phyloP scores from a whole-genome alignment of 345 rosid genomes.

The Balakata baccata region DNA sequence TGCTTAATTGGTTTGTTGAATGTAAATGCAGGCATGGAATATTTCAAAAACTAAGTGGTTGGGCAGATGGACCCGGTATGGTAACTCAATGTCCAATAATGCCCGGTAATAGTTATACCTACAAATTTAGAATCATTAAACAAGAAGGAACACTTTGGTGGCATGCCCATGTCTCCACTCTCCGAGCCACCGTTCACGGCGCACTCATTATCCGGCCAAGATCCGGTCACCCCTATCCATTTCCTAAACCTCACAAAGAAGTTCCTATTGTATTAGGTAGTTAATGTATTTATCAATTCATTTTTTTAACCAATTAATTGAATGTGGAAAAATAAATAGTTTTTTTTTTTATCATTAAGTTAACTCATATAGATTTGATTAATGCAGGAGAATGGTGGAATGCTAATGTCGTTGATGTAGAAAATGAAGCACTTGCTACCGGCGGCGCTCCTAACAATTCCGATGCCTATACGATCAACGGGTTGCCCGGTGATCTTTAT shows the following conservation, averaged over 20 bases:
- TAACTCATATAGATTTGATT: not conserved
- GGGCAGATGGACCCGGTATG: conserved; percentile 90
- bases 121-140: conserved; percentile 50
- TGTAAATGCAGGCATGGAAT: conserved; percentile 66
- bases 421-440: conserved; percentile 45
- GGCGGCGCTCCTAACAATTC: conserved; percentile 62
- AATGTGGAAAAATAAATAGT: too few species aligned
- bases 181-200: conserved; percentile 85
- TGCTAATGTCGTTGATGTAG: conserved; percentile 60
- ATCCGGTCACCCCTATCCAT: conserved; percentile 60
- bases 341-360: too few species aligned
- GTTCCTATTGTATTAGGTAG: conserved; percentile 73
- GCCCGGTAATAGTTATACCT: conserved; percentile 59
- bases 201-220: conserved; percentile 79
- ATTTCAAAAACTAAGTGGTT: conserved; percentile 53
- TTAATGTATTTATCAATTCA: not conserved
- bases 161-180: conserved; percentile 71
- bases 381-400: conserved; percentile 91
- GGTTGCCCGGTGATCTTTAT: conserved; percentile 81
- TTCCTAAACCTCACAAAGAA: conserved; percentile 68
- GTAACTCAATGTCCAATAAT: conserved; percentile 76
- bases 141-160: conserved; percentile 97
- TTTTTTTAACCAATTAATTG: too few species aligned
- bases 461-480: conserved; percentile 83
- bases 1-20: too few species aligned